phyloP scores from a whole-genome alignment of 2,329 filamentous ascomycete species.

The Diaporthe sp. region DNA sequence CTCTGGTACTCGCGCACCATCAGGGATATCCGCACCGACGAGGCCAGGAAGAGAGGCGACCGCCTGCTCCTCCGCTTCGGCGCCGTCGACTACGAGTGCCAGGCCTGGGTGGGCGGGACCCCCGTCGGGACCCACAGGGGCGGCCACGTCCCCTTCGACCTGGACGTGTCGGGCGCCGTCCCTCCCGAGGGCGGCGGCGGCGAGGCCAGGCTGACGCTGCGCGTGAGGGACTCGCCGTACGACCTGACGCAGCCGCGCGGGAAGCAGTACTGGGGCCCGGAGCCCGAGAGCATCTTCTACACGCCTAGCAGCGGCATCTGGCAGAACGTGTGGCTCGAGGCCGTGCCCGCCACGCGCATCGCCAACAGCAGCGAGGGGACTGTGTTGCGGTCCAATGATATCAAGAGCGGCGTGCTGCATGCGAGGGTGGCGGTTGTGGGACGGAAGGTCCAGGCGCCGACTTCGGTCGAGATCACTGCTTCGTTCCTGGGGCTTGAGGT shows the following conservation, averaged over 20 bases:
- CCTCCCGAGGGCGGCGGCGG: constrained; percentile 43
- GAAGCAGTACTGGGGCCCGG: constrained; percentile 76
- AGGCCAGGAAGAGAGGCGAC: constrained; percentile 57
- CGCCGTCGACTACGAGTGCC: constrained; percentile 73
- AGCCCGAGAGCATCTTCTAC: constrained; percentile 73
- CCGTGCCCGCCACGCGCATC: constrained; percentile 65
- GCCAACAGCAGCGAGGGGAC: constrained; percentile 72
- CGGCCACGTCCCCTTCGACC: constrained; percentile 70
- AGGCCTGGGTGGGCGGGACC: constrained; percentile 68
- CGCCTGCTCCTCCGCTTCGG: constrained; percentile 69
- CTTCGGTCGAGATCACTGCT: constrained; percentile 67
- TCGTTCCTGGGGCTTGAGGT: constrained; percentile 64
- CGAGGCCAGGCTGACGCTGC: constrained; percentile 62
- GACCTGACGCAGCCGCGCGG: constrained; percentile 76
- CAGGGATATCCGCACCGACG: constrained; percentile 61
- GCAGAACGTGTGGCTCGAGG: constrained; percentile 71
- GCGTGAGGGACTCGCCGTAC: constrained; percentile 74
- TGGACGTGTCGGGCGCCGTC: constrained; percentile 70
- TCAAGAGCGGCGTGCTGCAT: constrained; percentile 64
- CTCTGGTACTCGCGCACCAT: constrained; percentile 75
- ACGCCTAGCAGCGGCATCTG: constrained; percentile 71
- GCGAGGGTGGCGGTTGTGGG: constrained; percentile 65
- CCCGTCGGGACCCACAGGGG: constrained; percentile 69
- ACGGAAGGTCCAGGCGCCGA: constrained; percentile 60
- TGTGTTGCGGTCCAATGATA: constrained; percentile 67